Base-by-base conservation (phyloP, 2,329 filamentous ascomycete species). In the Daldinia sp. region DNA sequence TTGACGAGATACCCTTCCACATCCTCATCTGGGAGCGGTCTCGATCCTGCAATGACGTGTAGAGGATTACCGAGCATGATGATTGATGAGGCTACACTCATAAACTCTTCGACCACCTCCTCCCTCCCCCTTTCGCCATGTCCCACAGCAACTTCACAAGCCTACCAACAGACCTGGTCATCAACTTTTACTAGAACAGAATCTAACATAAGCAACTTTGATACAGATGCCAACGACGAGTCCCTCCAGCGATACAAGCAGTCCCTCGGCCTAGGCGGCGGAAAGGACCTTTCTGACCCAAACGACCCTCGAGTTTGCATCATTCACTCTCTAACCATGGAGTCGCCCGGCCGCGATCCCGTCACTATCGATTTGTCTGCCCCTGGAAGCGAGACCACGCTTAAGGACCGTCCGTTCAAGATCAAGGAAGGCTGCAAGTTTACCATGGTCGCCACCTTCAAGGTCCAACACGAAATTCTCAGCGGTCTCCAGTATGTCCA, bases 231-330 rank as follows among this genome's bases (percentile, higher is more conserved):
- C 74, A 84, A 92, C 77, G 96, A 99, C 81, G 95, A 98, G 82
- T 96, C 95, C 69, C 91, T 99, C 77, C 93, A 97, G 83, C 92
- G 95, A 78, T 99, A 97, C 92, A 99, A 99, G 86, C 89, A 95
- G 78, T 98, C 95, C 12, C 91, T 99, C 69, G 96, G 96, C 74
- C 90, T 98, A 68, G 89, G 90, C 72, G 90, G 89, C 74, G 91
- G 92, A 78, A 88, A 86, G 55, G 87, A 91, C 75, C 87, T 93
- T 68, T 92, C 89, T 63, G 89, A 94, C 79, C 88, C 92, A 75
- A 93, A 86, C 79, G 95, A 98, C 78, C 89, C 92, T 55, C 92
- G 95, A 75, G 93, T 93, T 79, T 97, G 94, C 84, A 94, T 98
- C 83, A 98, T 98, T 83, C 88, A 93, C 76, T 92, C 93, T 63